These are phyloP conservation scores for Xylaria sp. DNA, from an alignment of 2,329 filamentous ascomycete species.

Conservation along the genomic window DNA sequence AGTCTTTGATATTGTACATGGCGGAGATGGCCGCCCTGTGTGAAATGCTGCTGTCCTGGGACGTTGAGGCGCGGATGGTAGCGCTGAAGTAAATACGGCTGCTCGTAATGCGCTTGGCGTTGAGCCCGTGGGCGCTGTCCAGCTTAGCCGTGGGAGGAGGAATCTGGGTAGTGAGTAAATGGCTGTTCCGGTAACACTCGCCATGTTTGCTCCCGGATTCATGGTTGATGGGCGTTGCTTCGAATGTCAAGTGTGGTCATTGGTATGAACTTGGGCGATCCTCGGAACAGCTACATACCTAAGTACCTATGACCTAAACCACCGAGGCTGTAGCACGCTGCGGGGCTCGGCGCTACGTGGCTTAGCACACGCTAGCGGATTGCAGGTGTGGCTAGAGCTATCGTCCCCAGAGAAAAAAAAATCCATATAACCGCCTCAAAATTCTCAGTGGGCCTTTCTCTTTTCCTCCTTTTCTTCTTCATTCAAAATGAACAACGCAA, in stretches of 20 bases:
- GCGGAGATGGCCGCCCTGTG: slow-evolving; percentile 35
- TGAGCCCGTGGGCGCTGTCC: slow-evolving; percentile 52
- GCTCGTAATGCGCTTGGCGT: slow-evolving; percentile 46
- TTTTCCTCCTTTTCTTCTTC: slow-evolving; percentile 49
- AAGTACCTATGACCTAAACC: background rate
- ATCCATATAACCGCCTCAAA: slow-evolving; percentile 28
- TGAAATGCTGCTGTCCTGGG: slow-evolving; percentile 43
- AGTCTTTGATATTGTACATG: slow-evolving; percentile 21
- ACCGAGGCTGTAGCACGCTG: background rate
- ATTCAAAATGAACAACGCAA: slow-evolving; percentile 60
- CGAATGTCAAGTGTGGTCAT: slow-evolving; percentile 1
- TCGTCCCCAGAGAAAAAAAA: slow-evolving; percentile 11
- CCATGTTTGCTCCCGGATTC: slow-evolving; percentile 38
- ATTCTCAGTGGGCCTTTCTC: slow-evolving; percentile 14
- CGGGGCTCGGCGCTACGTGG: slow-evolving; percentile 4
- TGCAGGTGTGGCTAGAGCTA: slow-evolving; percentile 32
- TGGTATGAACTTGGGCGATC: slow-evolving; percentile 15
- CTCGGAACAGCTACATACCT: slow-evolving; percentile 1
- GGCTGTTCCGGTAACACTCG: slow-evolving; percentile 44
- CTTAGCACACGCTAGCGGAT: background rate
- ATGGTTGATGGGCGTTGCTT: background rate
- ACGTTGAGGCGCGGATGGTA: slow-evolving; percentile 36
- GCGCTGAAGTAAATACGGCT: slow-evolving; percentile 42
- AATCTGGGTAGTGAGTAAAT: slow-evolving; percentile 61
- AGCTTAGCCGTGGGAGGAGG: slow-evolving; percentile 66